A percentile compares a stretch with the other conserved stretches of the same genome.
These are phyloP conservation scores for Tetracladium marchalianum DNA, from an alignment of 495 filamentous ascomycete genomes.

Conservation along the genomic window DNA sequence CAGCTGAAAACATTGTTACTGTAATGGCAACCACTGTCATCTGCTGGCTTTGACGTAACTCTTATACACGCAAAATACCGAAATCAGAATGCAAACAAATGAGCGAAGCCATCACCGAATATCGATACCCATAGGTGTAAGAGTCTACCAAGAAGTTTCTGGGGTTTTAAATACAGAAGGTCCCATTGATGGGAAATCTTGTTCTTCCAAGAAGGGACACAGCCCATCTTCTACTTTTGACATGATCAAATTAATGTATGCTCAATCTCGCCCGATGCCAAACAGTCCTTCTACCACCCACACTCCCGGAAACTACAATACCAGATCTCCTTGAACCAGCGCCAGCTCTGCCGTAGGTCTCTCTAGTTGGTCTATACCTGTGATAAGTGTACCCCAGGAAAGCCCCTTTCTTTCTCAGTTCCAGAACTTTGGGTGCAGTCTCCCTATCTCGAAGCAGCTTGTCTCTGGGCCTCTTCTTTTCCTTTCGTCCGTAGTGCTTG, in stretches of 20 bases:
- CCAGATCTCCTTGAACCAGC: neutral
- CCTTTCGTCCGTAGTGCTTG: constrained; percentile 34
- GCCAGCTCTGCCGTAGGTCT: neutral
- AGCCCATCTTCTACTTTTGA: no score
- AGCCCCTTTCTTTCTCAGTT: constrained; percentile 67
- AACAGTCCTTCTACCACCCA: constrained; percentile 6
- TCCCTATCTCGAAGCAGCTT: constrained; percentile 63
- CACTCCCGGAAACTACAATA: constrained; percentile 1
- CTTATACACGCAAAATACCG: no score
- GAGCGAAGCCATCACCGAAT: no score
- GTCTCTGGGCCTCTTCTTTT: constrained; percentile 67
- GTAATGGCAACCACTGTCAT: no score
- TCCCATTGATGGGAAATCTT: neutral
- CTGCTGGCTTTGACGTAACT: no score
- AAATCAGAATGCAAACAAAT: no score
- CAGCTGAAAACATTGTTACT: no score
- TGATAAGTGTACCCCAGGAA: constrained; percentile 90
- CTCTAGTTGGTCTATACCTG: constrained; percentile 4
- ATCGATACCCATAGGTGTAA: no score
- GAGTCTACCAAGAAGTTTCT: neutral
- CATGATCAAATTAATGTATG: constrained; percentile 11
- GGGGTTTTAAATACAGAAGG: constrained; percentile 10
- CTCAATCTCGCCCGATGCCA: constrained; percentile 20
- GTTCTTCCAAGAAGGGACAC: no score
- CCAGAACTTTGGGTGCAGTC: constrained; percentile 53